Conservation (phyloP, 352 stramenopile species). For the Nothophytophthora sp. region DNA sequence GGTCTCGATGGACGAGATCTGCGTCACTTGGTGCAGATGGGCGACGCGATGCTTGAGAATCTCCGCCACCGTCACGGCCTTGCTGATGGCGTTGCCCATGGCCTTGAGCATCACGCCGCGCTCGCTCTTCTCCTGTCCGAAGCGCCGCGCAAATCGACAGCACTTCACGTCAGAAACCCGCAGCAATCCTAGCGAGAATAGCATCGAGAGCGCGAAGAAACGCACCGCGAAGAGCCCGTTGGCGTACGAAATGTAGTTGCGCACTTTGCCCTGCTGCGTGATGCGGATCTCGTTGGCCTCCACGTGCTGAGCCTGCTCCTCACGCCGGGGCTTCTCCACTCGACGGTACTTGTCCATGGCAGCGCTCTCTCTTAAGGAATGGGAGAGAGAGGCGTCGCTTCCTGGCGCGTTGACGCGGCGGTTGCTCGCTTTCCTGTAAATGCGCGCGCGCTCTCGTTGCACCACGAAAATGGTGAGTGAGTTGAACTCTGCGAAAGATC, state of each 20-base stretch:
- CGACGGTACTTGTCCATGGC: slow-evolving; percentile 86
- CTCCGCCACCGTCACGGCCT: slow-evolving; percentile 84
- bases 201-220: slow-evolving; percentile 6
- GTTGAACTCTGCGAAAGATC: slow-evolving; percentile 29
- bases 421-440: too few species aligned
- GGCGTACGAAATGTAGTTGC: slow-evolving; percentile 82
- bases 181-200: neutral
- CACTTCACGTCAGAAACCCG: too few species aligned
- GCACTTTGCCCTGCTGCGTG: slow-evolving; percentile 80
- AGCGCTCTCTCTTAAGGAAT: neutral
- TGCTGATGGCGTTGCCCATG: slow-evolving; percentile 86
- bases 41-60: slow-evolving; percentile 80
- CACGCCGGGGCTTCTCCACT: slow-evolving; percentile 58
- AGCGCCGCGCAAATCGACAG: too few species aligned
- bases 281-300: slow-evolving; percentile 84
- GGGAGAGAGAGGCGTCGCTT: slow-evolving; percentile 1
- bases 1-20: slow-evolving; percentile 79
- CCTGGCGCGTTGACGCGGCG: too few species aligned
- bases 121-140: slow-evolving; percentile 64
- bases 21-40: slow-evolving; percentile 75
- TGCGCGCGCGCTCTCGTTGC: too few species aligned
- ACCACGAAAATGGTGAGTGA: neutral
- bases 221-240: slow-evolving; percentile 69
- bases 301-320: slow-evolving; percentile 43
- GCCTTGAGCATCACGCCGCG: slow-evolving; percentile 68